phyloP scores from a whole-genome alignment of 495 filamentous ascomycete species.

The Aspergillus carlsbadensis region DNA sequence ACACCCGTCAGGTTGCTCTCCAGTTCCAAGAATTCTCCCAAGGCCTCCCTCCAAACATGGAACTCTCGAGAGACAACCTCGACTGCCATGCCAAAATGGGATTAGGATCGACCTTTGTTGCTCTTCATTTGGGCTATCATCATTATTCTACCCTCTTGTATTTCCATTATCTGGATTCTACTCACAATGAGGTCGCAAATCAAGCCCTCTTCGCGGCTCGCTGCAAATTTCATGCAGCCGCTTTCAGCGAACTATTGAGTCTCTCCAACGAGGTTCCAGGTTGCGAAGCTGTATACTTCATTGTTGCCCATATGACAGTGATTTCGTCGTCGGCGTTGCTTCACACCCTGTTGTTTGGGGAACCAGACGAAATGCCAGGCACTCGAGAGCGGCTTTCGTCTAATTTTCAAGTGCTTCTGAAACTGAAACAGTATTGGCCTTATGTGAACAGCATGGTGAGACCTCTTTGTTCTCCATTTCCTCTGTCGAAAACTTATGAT shows the following conservation, averaged over 20 bases:
- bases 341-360: constrained; percentile 29
- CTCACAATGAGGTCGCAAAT: constrained; percentile 23
- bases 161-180: constrained; percentile 6
- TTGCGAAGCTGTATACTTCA: constrained; percentile 28
- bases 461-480: neutral
- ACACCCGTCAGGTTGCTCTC: neutral
- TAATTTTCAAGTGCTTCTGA: constrained; percentile 25
- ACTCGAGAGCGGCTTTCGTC: constrained; percentile 22
- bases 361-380: constrained; percentile 19
- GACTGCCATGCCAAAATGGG: constrained; percentile 18
- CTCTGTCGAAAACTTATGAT: neutral
- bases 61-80: constrained; percentile 15
- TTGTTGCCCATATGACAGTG: constrained; percentile 32
- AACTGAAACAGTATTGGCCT: constrained; percentile 27
- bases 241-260: constrained; percentile 24
- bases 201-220: constrained; percentile 18
- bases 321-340: constrained; percentile 27
- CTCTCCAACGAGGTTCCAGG: constrained; percentile 8
- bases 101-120: constrained; percentile 25
- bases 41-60: too few species aligned
- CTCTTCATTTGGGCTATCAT: constrained; percentile 30
- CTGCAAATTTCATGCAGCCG: constrained; percentile 28
- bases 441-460: constrained; percentile 31
- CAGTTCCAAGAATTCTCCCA: too few species aligned
- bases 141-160: constrained; percentile 30